These are phyloP conservation scores for Atkinsonella texensis DNA, from an alignment of 2,329 filamentous ascomycete genomes.

Conservation along the genomic window DNA sequence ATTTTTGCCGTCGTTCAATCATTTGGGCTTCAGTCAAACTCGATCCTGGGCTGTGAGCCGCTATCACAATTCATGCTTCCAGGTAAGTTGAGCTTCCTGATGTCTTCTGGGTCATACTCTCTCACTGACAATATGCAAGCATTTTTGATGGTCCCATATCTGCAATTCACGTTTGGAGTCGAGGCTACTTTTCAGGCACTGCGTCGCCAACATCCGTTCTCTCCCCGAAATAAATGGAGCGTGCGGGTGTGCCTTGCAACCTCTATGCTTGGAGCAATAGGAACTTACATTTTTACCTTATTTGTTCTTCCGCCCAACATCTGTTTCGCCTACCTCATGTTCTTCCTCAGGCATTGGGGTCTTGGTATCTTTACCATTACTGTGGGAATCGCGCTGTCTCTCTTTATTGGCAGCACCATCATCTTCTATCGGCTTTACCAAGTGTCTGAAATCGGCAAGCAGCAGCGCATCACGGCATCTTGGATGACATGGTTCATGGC, in stretches of 20 bases:
- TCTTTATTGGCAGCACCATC: slow-evolving; percentile 37
- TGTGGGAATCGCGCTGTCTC: slow-evolving; percentile 33
- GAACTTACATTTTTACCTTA: slow-evolving; percentile 46
- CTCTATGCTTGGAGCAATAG: slow-evolving; percentile 37
- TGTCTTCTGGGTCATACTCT: not conserved
- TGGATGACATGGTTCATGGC: slow-evolving; percentile 58
- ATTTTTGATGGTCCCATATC: slow-evolving; percentile 53
- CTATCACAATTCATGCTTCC: slow-evolving; percentile 48
- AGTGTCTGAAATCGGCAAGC: slow-evolving; percentile 40
- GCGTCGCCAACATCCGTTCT: slow-evolving; percentile 42
- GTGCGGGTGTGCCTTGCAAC: slow-evolving; percentile 43
- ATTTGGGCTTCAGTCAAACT: slow-evolving; percentile 37
- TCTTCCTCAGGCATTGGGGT: slow-evolving; percentile 53
- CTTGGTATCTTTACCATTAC: slow-evolving; percentile 43
- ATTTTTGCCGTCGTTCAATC: slow-evolving; percentile 46
- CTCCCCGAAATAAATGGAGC: slow-evolving; percentile 46
- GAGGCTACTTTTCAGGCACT: slow-evolving; percentile 45
- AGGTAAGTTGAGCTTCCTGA: slow-evolving; percentile 27
- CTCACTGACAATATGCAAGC: slow-evolving; percentile 29
- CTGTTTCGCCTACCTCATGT: slow-evolving; percentile 57
- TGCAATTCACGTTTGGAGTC: slow-evolving; percentile 52
- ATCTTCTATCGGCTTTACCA: slow-evolving; percentile 47
- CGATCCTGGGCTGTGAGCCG: slow-evolving; percentile 38
- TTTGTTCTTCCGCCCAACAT: slow-evolving; percentile 42
- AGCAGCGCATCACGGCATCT: slow-evolving; percentile 51